Conservation (phyloP, 805 yeast species). For the Pichia scutulata region DNA sequence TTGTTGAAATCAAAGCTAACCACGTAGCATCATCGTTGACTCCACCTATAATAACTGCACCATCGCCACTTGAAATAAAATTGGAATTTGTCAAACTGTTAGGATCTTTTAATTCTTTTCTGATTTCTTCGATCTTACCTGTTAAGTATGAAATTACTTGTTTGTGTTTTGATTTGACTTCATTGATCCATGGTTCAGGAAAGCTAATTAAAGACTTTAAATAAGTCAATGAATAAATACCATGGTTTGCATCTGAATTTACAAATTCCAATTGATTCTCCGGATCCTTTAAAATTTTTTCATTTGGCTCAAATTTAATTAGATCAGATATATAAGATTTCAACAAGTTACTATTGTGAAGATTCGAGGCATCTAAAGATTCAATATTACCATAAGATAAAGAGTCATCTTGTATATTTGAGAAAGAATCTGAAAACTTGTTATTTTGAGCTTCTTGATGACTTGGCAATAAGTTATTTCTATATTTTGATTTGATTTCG, state of each 20-base stretch:
- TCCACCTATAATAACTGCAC: slow-evolving; percentile 66
- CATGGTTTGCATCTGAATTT: background rate
- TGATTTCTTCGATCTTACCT: background rate
- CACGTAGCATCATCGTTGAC: slow-evolving; percentile 44
- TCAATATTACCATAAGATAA: background rate
- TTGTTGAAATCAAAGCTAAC: slow-evolving; percentile 48
- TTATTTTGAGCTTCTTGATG: background rate
- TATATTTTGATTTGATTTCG: background rate
- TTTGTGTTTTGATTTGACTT: slow-evolving; percentile 5
- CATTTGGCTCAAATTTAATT: background rate
- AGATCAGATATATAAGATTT: background rate
- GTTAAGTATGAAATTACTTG: slow-evolving; percentile 2
- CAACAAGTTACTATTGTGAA: background rate
- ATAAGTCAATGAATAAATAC: background rate
- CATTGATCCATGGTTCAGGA: slow-evolving; percentile 3
- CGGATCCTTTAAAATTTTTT: background rate
- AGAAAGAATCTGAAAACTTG: background rate
- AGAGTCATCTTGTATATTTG: background rate
- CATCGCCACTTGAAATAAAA: slow-evolving; percentile 30
- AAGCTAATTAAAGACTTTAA: slow-evolving; percentile 1
- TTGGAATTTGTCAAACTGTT: background rate
- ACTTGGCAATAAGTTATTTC: background rate
- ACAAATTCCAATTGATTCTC: slow-evolving; percentile 5
- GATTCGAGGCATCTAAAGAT: background rate
- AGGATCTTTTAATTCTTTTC: background rate